Evolutionary conservation across 2,329 filamentous ascomycete genomes (phyloP), one percentile per base, ranked within the genome.

Genomic region (Paradendryphiella salina): DNA sequence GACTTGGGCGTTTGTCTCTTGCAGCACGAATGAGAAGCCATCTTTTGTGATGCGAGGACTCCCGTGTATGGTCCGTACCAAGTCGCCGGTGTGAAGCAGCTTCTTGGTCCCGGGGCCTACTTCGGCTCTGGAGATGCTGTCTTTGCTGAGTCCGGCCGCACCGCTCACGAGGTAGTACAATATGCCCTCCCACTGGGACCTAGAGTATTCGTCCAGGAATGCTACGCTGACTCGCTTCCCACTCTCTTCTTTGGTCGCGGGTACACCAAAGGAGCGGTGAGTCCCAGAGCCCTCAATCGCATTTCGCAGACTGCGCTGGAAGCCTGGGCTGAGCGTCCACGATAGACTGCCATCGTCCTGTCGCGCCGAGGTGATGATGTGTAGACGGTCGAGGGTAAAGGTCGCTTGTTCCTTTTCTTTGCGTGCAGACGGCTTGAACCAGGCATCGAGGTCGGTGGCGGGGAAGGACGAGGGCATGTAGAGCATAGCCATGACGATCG

Each of bases 1-100:
- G 29, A 99, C 91, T 73, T 99, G 94, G 0, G 93, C 91, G 71
- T 96, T 97, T 52, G 93, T 87, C 68, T 96, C 93, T 66, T 97
- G 93, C 7, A 99, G 80, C 49, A 99, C 79, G 67, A 99, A 99
- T 0, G 90, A 92, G 70, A 99, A 99, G 6, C 94, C 94, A 2
- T 89, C 85, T 69, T 96, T 87, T 0, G 94, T 99, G 64, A 99
- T 99, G 46, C 83, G 84, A 8, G 90, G 80, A 46, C 75, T 73
- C 18, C 75, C 75, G 36, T 78, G 76, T 29, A 74, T 73, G 6
- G 78, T 75, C 67, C 90, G 86, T 15, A 99, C 91, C 7, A 97
- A 83, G 44, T 87, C 83, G 3, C 94, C 94, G 1, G 85, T 83
- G 60, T 91, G 80, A 39, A 99, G 81, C 34, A 99, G 81, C 57